These are phyloP conservation scores for Candida parachauliodes DNA, from an alignment of 805 yeast genomes.

Conservation along the genomic window DNA sequence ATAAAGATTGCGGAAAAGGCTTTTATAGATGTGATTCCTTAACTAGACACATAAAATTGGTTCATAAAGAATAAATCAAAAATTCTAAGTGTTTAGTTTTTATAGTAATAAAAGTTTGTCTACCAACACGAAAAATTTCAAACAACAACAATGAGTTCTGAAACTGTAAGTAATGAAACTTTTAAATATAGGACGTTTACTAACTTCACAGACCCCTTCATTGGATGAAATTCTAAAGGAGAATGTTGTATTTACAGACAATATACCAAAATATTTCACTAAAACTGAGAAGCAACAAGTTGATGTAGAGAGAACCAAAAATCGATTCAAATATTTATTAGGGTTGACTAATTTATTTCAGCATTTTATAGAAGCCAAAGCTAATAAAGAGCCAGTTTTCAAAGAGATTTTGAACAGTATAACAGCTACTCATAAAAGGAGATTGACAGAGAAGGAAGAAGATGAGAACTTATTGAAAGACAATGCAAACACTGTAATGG, in stretches of 20 bases:
- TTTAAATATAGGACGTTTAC: slow-evolving; percentile 1
- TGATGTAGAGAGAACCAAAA: slow-evolving; percentile 55
- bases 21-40: slow-evolving; percentile 54
- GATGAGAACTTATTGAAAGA: slow-evolving; percentile 71
- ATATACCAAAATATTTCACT: slow-evolving; percentile 27
- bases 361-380: slow-evolving; percentile 63
- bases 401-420: slow-evolving; percentile 47
- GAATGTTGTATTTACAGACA: slow-evolving; percentile 6
- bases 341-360: slow-evolving; percentile 64
- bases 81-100: not conserved
- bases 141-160: slow-evolving; percentile 8
- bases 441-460: slow-evolving; percentile 75
- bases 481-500: slow-evolving; percentile 37
- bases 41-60: slow-evolving; percentile 49
- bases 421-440: slow-evolving; percentile 30
- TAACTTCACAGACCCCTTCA: slow-evolving; percentile 11
- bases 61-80: slow-evolving; percentile 46
- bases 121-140: slow-evolving; percentile 6
- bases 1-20: slow-evolving; percentile 39
- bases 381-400: slow-evolving; percentile 55
- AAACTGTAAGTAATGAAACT: slow-evolving; percentile 3
- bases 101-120: not conserved
- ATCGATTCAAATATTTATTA: slow-evolving; percentile 60
- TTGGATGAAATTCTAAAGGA: slow-evolving; percentile 10
- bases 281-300: slow-evolving; percentile 36